A percentile compares a stretch with the other conserved stretches of the same genome.
These are phyloP conservation scores for Cytospora paraplurivora DNA, from an alignment of 2,329 filamentous ascomycete species.

Conservation along the genomic window DNA sequence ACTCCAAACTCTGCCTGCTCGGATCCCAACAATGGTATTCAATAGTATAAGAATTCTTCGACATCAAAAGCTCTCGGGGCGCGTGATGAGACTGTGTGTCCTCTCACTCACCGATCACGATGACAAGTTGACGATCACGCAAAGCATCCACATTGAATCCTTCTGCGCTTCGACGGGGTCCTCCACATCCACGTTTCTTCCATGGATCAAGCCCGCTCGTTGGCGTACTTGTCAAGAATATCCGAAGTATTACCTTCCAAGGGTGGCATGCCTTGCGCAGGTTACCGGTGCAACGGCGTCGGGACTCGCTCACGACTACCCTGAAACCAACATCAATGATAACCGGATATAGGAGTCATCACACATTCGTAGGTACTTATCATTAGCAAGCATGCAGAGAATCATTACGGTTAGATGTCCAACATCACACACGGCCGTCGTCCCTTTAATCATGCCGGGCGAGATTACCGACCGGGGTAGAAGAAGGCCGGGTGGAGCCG, in stretches of 20 bases:
- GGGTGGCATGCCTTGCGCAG: too few relatives aligned
- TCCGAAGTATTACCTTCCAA: too few relatives aligned
- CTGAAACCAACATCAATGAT: too few relatives aligned
- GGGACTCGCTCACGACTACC: too few relatives aligned
- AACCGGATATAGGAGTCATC: not conserved
- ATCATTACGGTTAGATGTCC: not conserved
- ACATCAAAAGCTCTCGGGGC: not conserved
- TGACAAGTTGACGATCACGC: too few relatives aligned
- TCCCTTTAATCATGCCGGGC: conserved; percentile 5
- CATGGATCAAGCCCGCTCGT: not conserved
- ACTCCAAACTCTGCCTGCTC: not conserved
- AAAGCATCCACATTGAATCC: not conserved
- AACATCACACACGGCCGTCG: not conserved
- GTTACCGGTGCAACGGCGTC: too few relatives aligned
- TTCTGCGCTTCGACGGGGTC: not conserved
- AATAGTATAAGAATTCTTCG: not conserved
- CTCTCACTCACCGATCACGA: too few relatives aligned
- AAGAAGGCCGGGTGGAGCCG: not conserved
- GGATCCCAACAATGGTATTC: not conserved
- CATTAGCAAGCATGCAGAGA: not conserved
- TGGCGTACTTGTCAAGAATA: not conserved
- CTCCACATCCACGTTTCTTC: not conserved
- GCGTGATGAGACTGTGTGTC: not conserved
- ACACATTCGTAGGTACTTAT: not conserved
- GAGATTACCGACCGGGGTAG: conserved; percentile 10